Evolutionary conservation across 202 grass and related monocot genomes (phyloP).

Genomic region (Brachypodium distachyon): DNA sequence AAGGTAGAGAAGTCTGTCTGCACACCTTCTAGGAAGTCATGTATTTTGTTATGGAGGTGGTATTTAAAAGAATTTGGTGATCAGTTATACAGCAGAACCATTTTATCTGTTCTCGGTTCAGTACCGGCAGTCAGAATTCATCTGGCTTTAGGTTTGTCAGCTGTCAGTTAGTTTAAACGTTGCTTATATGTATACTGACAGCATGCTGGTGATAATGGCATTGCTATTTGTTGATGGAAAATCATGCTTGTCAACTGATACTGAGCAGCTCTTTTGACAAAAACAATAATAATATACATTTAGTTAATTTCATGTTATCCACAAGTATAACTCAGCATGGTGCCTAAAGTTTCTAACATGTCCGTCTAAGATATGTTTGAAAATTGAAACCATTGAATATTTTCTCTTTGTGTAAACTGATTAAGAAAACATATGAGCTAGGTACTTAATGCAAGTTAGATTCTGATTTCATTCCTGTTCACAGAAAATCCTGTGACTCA

Average conservation of each 20-base stretch:
- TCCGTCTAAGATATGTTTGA: not conserved
- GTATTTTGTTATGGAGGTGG: too few relatives aligned
- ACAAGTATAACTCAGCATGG: conserved; percentile 1
- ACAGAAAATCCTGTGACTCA: conserved; percentile 9
- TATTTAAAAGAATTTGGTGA: not conserved
- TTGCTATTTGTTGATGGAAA: not conserved
- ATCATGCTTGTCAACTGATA: not conserved
- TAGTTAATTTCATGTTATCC: not conserved
- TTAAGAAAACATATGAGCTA: not conserved
- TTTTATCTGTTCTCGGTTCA: not conserved
- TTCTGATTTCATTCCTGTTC: not conserved
- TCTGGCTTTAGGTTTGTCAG: not conserved
- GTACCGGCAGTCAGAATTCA: not conserved
- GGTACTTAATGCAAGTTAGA: not conserved
- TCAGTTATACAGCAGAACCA: not conserved
- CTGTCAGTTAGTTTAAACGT: not conserved
- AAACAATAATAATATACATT: not conserved
- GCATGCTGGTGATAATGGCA: not conserved
- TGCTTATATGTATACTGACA: not conserved
- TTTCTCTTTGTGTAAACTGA: not conserved
- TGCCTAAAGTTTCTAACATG: not conserved
- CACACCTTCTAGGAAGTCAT: too few relatives aligned
- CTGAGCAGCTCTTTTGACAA: not conserved
- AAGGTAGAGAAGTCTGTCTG: too few relatives aligned
- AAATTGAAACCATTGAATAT: not conserved